These are phyloP conservation scores for Starmerella kuoi DNA, from an alignment of 805 yeast species.

Conservation along the genomic window DNA sequence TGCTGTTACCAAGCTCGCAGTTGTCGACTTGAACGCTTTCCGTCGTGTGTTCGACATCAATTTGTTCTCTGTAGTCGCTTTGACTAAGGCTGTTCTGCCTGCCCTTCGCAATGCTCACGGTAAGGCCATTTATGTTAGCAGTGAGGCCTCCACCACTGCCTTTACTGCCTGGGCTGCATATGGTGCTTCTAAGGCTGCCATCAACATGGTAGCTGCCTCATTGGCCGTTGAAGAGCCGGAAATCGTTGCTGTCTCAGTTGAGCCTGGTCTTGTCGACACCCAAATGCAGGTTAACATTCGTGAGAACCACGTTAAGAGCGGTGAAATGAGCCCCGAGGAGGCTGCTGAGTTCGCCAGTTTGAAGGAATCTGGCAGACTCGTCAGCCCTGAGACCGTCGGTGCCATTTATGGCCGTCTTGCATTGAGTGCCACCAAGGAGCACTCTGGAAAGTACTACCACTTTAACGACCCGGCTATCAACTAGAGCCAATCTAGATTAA, in stretches of 20 bases:
- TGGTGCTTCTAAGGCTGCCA: conserved; percentile 83
- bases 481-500: no score
- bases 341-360: conserved; percentile 53
- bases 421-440: conserved; percentile 41
- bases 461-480: background rate
- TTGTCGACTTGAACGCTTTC: conserved; percentile 45
- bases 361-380: conserved; percentile 43
- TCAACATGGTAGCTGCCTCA: conserved; percentile 61
- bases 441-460: conserved; percentile 46
- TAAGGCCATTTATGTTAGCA: conserved; percentile 63
- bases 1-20: conserved; percentile 38
- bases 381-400: conserved; percentile 65
- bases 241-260: conserved; percentile 56
- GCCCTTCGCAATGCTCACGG: conserved; percentile 47
- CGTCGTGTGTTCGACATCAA: conserved; percentile 58
- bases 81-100: conserved; percentile 39
- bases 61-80: conserved; percentile 57
- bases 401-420: conserved; percentile 56
- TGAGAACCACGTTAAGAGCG: conserved; percentile 38
- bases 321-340: conserved; percentile 48
- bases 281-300: conserved; percentile 77
- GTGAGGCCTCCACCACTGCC: conserved; percentile 67
- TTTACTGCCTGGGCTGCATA: conserved; percentile 80
- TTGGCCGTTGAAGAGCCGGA: conserved; percentile 56
- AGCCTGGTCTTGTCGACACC: conserved; percentile 94